phyloP scores from a whole-genome alignment of 306 rosid species.

The Prunus kanzakura region DNA sequence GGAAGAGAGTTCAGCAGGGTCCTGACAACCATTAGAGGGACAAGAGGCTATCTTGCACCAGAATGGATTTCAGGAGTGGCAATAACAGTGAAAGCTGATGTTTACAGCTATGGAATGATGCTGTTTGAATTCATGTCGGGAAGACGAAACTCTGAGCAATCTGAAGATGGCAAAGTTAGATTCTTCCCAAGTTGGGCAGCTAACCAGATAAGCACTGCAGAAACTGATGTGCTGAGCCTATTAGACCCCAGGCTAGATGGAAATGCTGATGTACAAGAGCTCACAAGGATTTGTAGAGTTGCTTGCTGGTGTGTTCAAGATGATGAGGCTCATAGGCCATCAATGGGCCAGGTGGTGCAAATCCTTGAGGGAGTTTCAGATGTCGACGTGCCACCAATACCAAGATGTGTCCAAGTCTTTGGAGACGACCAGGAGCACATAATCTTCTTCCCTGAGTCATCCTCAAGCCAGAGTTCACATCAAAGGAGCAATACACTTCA shows the following conservation, averaged over 20 bases:
- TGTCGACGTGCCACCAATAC: conserved; percentile 61
- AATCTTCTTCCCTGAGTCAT: conserved; percentile 57
- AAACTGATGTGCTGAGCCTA: conserved; percentile 42
- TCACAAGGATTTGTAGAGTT: conserved; percentile 45
- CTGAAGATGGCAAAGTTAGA: conserved; percentile 46
- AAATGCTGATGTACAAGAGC: conserved; percentile 48
- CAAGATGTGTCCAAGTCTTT: conserved; percentile 50
- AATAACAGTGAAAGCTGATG: conserved; percentile 83
- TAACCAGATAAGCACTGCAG: conserved; percentile 25
- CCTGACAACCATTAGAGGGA: conserved; percentile 89
- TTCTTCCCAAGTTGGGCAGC: conserved; percentile 70
- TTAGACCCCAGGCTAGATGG: conserved; percentile 58
- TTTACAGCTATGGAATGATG: conserved; percentile 93
- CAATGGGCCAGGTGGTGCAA: conserved; percentile 83
- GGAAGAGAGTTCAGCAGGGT: conserved; percentile 88
- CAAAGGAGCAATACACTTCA: conserved; percentile 30
- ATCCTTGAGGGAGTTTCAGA: conserved; percentile 63
- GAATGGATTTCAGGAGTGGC: conserved; percentile 91
- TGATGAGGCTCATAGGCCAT: conserved; percentile 61
- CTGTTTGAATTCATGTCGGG: conserved; percentile 79
- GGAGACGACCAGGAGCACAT: conserved; percentile 51
- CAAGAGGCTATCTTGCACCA: conserved; percentile 85
- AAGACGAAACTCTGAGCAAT: conserved; percentile 64
- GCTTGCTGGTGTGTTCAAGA: conserved; percentile 95
- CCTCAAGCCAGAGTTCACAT: conserved; percentile 49